phyloP scores from a whole-genome alignment of 768 basidiomycete genomes.

The Trametes punicea region DNA sequence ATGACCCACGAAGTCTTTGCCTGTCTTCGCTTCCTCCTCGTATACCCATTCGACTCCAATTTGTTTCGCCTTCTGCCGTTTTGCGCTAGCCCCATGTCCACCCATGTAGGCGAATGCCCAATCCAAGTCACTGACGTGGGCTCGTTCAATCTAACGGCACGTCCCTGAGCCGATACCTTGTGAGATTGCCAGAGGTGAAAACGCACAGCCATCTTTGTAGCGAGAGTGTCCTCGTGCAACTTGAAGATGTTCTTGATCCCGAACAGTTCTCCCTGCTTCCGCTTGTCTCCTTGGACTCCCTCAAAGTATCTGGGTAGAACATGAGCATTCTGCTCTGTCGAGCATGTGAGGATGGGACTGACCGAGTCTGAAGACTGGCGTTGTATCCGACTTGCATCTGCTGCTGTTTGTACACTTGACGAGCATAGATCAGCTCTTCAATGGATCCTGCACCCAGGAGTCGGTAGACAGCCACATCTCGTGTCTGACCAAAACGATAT shows the following conservation, averaged over 20 bases:
- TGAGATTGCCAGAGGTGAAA: neutral
- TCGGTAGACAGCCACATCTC: conserved; percentile 81
- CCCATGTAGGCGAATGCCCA: conserved; percentile 75
- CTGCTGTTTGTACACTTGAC: conserved; percentile 92
- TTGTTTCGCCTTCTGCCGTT: conserved; percentile 9
- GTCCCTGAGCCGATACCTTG: neutral
- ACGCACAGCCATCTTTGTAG: conserved; percentile 72
- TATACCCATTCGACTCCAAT: conserved; percentile 40
- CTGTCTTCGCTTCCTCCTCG: conserved; percentile 37
- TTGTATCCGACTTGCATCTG: conserved; percentile 91
- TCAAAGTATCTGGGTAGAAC: conserved; percentile 59
- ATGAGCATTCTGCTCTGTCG: neutral
- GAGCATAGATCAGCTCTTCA: conserved; percentile 84
- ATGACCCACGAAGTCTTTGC: conserved; percentile 21
- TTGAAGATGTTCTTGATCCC: conserved; percentile 85
- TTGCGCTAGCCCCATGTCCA: conserved; percentile 29
- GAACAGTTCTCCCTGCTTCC: conserved; percentile 77
- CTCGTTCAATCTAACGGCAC: conserved; percentile 65
- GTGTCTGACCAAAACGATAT: conserved; percentile 82
- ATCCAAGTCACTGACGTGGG: conserved; percentile 68
- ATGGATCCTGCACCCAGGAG: conserved; percentile 84
- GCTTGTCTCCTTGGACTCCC: conserved; percentile 76
- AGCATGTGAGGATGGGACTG: conserved; percentile 6
- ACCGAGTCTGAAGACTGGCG: conserved; percentile 81
- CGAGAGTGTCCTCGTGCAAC: conserved; percentile 63